Percentiles rank a stretch among this genome's conserved stretches.
Conservation (phyloP, 78 protist genomes). For the Emiliania huxleyi region DNA sequence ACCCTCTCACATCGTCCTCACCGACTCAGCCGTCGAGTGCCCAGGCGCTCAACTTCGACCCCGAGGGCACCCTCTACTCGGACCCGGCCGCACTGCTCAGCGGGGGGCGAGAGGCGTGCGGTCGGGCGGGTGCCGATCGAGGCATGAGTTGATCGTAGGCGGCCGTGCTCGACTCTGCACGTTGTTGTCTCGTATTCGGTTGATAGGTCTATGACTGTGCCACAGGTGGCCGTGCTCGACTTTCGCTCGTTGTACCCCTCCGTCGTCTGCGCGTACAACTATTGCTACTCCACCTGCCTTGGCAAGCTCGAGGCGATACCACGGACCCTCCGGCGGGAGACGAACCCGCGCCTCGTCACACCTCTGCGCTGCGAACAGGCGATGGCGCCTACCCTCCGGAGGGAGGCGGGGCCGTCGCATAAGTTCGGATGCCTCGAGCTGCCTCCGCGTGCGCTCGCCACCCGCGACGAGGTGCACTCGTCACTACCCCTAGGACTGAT, state of each 20-base stretch:
- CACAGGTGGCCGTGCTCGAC: slow-evolving; percentile 92
- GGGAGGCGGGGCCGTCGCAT: neutral
- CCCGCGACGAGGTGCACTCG: neutral
- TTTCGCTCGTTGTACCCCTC: slow-evolving; percentile 95
- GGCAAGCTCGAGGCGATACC: slow-evolving; percentile 35
- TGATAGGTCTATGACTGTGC: no score
- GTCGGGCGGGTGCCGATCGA: no score
- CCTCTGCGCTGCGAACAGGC: no score
- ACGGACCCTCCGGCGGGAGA: neutral
- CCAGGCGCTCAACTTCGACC: slow-evolving; percentile 91
- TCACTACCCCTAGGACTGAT: no score
- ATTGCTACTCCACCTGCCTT: slow-evolving; percentile 85
- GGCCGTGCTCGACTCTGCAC: no score
- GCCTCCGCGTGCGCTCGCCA: neutral
- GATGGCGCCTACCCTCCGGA: neutral
- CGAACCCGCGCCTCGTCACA: no score
- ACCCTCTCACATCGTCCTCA: no score
- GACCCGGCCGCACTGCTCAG: no score
- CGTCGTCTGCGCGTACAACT: slow-evolving; percentile 93
- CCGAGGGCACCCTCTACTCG: slow-evolving; percentile 70
- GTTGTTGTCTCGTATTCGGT: no score
- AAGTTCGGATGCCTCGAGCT: neutral
- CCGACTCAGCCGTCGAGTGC: no score
- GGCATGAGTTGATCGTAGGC: no score
- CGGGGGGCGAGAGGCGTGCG: no score